phyloP scores from a whole-genome alignment of 2,329 filamentous ascomycete genomes.

The Trichoderma lentiforme region DNA sequence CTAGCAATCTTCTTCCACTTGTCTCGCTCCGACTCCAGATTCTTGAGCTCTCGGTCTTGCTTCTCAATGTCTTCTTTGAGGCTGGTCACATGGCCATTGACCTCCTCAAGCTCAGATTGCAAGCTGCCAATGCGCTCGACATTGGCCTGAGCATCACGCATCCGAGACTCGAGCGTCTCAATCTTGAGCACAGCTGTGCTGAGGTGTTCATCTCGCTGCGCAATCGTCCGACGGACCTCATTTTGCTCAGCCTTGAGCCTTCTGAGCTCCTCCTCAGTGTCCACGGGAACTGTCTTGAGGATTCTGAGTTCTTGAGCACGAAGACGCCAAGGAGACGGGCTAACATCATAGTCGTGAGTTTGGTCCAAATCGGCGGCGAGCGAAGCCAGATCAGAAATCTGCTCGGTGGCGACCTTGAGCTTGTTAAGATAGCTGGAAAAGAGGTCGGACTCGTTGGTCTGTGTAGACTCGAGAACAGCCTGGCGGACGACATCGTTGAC shows the following conservation, averaged over 20 bases:
- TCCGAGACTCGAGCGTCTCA: constrained; percentile 83
- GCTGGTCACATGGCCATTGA: constrained; percentile 47
- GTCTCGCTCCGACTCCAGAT: constrained; percentile 62
- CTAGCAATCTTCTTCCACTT: constrained; percentile 70
- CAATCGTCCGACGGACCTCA: constrained; percentile 69
- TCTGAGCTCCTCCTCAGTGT: constrained; percentile 80
- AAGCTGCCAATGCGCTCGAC: constrained; percentile 65
- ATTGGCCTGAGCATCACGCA: constrained; percentile 79
- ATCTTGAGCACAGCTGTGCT: constrained; percentile 90
- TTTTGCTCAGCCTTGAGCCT: constrained; percentile 76
- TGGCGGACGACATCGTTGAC: constrained; percentile 61
- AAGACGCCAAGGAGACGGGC: constrained; percentile 75
- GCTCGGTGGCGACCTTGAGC: constrained; percentile 60
- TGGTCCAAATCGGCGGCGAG: constrained; percentile 68
- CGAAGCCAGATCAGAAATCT: constrained; percentile 67
- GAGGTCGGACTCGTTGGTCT: constrained; percentile 61
- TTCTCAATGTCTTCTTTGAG: constrained; percentile 64
- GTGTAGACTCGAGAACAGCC: constrained; percentile 47
- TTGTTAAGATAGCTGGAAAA: constrained; percentile 66
- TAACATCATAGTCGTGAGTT: constrained; percentile 75
- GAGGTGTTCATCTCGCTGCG: constrained; percentile 74
- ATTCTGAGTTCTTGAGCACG: constrained; percentile 77
- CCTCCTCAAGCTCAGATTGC: constrained; percentile 55
- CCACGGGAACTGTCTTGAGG: constrained; percentile 75
- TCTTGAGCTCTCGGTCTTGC: constrained; percentile 64